Percentiles rank a stretch among this genome's conserved stretches.
phyloP scores from a whole-genome alignment of 2,329 filamentous ascomycete genomes.

The Fusarium citri region DNA sequence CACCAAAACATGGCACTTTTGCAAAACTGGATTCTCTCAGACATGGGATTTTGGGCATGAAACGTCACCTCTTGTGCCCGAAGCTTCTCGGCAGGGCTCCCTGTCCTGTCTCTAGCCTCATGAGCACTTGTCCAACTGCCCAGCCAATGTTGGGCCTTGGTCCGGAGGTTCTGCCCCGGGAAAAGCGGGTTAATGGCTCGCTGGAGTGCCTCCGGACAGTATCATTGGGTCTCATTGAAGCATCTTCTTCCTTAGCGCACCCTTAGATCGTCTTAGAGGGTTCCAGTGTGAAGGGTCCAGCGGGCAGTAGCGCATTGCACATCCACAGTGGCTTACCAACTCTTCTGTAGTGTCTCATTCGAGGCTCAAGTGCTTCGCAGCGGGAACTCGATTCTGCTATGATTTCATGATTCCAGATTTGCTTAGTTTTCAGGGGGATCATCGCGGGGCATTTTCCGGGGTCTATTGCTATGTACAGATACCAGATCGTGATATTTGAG shows the following conservation, averaged over 20 bases:
- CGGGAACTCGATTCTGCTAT: slow-evolving; percentile 12
- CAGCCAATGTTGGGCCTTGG: neutral
- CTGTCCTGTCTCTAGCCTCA: slow-evolving; percentile 22
- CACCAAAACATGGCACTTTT: slow-evolving; percentile 40
- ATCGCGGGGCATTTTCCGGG: slow-evolving; percentile 10
- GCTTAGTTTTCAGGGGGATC: slow-evolving; percentile 33
- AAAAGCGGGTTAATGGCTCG: neutral
- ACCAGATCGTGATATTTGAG: neutral
- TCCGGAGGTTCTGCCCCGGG: slow-evolving; percentile 35
- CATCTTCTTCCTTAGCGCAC: slow-evolving; percentile 11
- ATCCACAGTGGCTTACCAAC: slow-evolving; percentile 20
- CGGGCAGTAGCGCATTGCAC: slow-evolving; percentile 26
- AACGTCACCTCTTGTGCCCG: slow-evolving; percentile 24
- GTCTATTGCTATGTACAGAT: neutral
- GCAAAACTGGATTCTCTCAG: slow-evolving; percentile 30
- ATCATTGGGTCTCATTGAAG: slow-evolving; percentile 1
- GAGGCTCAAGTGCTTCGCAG: neutral
- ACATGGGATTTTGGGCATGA: slow-evolving; percentile 36
- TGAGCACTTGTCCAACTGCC: neutral
- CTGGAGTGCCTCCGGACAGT: neutral
- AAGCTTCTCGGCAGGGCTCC: slow-evolving; percentile 8
- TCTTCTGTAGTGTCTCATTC: slow-evolving; percentile 21
- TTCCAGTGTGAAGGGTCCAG: slow-evolving; percentile 34
- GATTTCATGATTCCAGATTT: slow-evolving; percentile 17
- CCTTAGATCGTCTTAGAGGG: slow-evolving; percentile 9